Base-by-base conservation (phyloP, 2,329 filamentous ascomycete genomes). In the Epichloe elymi region DNA sequence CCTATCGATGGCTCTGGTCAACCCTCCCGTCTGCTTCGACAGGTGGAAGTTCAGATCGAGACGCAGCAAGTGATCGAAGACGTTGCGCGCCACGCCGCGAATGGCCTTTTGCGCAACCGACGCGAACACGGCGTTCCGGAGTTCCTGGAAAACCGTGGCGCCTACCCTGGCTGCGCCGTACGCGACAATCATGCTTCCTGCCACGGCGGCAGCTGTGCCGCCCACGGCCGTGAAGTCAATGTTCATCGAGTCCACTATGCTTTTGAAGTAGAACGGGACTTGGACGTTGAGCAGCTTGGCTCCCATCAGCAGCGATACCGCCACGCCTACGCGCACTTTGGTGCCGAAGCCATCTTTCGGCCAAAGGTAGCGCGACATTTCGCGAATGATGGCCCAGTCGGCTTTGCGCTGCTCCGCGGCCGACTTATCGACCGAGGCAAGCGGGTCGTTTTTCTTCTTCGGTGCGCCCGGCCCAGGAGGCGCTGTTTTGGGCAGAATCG, bases 251-350 rank as follows among this genome's bases (percentile, higher is more conserved):
- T 98, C 94, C 41, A 98, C 88, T 57, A 98, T 97, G 67, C 74
- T 90, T 74, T 97, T 97, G 74, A 98, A 98, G 74, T 96, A 98
- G 65, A 98, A 98, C 0, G 93, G 93, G 45, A 98, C 88, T 71
- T 98, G 89, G 15, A 98, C 93, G 67, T 97, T 98, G 62, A 98
- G 74, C 46, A 95, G 81, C 76, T 98, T 98, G 64, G 89, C 88
- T 53, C 90, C 88, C 20, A 98, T 71, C 38, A 98, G 76, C 55
- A 98, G 70, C 7, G 77, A 80, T 3, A 98, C 77, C n/a, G 91
- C 89, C 46, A 95, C 70, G 11, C 86, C 80, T 36, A 98, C 93
- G 55, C 93, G 83, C 55, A 90, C 70, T 65, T 94, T 88, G 3
- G 89, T 94, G 42, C 64, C 63, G 46, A 66, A 56, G 51, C 83